Conservation (phyloP, 179 eudicot genomes). For the Beta lomatogona region DNA sequence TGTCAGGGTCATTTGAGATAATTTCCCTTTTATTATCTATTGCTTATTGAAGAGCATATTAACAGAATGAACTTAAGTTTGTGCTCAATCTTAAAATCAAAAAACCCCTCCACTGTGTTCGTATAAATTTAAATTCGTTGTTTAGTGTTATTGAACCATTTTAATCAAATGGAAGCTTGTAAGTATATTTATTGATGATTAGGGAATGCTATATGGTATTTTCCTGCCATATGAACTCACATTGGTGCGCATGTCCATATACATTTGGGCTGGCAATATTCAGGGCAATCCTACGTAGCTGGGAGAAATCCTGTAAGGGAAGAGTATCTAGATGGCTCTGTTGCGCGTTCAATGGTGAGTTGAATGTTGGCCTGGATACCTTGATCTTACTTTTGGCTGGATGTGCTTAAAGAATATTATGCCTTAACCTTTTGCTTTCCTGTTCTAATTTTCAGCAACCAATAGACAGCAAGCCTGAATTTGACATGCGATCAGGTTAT, state of each 20-base stretch:
- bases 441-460: conserved; percentile 38
- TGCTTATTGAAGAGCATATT: background rate
- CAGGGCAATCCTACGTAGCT: conserved; percentile 49
- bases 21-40: background rate
- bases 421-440: background rate
- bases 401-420: background rate
- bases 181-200: background rate
- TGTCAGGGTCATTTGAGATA: too few relatives aligned
- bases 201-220: background rate
- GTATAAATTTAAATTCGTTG: background rate
- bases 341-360: conserved; percentile 59
- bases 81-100: too few relatives aligned
- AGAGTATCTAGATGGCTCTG: conserved; percentile 46
- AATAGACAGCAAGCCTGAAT: conserved; percentile 46
- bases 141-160: background rate
- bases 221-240: background rate
- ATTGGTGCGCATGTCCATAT: conserved; percentile 2
- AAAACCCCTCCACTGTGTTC: background rate
- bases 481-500: conserved; percentile 60
- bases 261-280: conserved; percentile 11
- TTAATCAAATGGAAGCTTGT: background rate
- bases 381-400: conserved; percentile 3
- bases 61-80: background rate
- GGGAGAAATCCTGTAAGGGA: conserved; percentile 51
- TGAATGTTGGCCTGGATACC: conserved; percentile 3